Evolutionary conservation across 352 stramenopile species (phyloP), one percentile per base, ranked within the genome.

Genomic region (Globisporangium alternatum): DNA sequence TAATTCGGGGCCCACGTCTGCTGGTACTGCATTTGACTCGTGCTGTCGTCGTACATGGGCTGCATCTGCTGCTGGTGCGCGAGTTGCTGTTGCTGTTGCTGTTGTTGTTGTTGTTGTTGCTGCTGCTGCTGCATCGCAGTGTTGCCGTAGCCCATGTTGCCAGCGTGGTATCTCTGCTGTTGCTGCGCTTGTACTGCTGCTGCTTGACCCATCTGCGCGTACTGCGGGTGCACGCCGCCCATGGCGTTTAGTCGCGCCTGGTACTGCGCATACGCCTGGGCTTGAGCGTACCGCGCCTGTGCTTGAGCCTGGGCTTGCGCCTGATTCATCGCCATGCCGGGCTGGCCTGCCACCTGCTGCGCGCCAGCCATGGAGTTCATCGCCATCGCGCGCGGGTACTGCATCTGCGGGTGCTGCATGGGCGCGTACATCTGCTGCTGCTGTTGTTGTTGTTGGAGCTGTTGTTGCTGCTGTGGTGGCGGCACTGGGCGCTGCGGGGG

Each of bases 161-260:
- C 64, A 33, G 73, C 76, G 51, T 69, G 66, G 74, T 78, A 86
- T 30, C 51, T 41, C 31, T 41, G 51, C 30, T 57, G 55, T 37
- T 60, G 55, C 33, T 60, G 54, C 37, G 31, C 31, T 39, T 51
- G 19, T 71, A 67, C 67, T 75, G 75, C 60, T 82, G 64, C 37
- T 53, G 76, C 48, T 62, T 60, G 31, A 15, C 48, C 48, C 64
- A 77, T 79, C 49, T 80, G 76, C 57, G 56, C 62, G 61, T 82
- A 68, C 57, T 72, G 65, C 35, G 55, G 57, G 21, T 68, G 48
- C 41, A 71, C 65, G 22, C 66, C 68, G 25, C 76, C 77, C 72
- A 88, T 83, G 6, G 74, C 73, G 56, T 78, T 83, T 61, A 90
- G 75, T 12, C 76, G 80, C n/a, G 78, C 80, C 59, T 89, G 80